Evolutionary conservation across 192 early-diverging fungal species (phyloP), one percentile per base, ranked within the genome.

Genomic region (Geranomyces variabilis): DNA sequence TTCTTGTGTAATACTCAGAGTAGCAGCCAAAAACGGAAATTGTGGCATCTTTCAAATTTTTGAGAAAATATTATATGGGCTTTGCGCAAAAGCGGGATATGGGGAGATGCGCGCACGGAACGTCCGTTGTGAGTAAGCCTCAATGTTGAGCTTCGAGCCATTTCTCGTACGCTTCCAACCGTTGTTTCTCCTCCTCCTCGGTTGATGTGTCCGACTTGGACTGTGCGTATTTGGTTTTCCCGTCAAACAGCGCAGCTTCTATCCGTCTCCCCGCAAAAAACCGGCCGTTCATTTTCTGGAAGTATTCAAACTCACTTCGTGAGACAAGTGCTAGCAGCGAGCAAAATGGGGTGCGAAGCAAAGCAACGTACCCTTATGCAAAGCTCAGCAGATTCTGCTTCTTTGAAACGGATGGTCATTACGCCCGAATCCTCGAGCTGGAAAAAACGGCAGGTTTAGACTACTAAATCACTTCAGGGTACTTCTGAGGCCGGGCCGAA

Each of bases 201-300:
- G 84, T 86, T 58, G 86, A 83, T 17, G 79, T 63, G 33, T 82
- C 76, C 10, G 63, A 57, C 6, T 79, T 81, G 9, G 80, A 75
- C 36, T 85, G 81, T 67, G 87, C 83, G 77, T 92, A 97, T 72
- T 90, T 90, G 15, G 88, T 88, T 58, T 92, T 90, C 0, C 95
- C 95, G 74, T 95, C 90, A 70, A 88, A 92, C 10, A 94, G 81
- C 21, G 87, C 83, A 10, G 95, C 93, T 8, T 80, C 79, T 15
- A 99, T 85, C 49, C 88, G 84, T 46, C 88, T 87, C 1, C 93
- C 94, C 44, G 86, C 94, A 89, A 96, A 97, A 75, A 86, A 96
- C 13, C 97, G 83, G 21, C 93, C 92, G 58, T 94, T 90, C 92
- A 96, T 99, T 60, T 60, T 60, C 58, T 60, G 29, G 3, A 29